These are phyloP conservation scores for Cyclocybe cylindracea DNA, from an alignment of 768 basidiomycete genomes.

Conservation along the genomic window DNA sequence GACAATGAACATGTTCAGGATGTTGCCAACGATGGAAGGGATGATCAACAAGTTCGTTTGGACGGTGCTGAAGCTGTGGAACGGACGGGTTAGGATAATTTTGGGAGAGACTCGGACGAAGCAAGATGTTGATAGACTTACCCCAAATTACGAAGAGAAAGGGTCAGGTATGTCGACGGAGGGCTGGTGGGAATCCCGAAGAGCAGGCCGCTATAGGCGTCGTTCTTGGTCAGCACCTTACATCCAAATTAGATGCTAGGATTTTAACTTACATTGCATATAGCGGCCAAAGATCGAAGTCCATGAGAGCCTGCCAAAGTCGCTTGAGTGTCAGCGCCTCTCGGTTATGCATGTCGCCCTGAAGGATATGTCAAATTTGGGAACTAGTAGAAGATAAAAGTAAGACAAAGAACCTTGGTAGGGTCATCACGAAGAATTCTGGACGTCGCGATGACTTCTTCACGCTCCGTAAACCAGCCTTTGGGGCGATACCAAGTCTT, in stretches of 20 bases:
- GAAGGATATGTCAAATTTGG: too few species aligned
- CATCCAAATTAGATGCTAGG: neutral
- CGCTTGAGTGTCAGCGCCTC: slow-evolving; percentile 51
- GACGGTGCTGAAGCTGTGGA: slow-evolving; percentile 61
- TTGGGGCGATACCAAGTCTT: slow-evolving; percentile 58
- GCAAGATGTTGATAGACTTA: slow-evolving; percentile 37
- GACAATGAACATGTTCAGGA: slow-evolving; percentile 52
- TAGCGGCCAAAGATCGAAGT: slow-evolving; percentile 67
- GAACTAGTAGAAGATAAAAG: too few species aligned
- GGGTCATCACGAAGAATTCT: slow-evolving; percentile 66
- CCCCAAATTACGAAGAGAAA: slow-evolving; percentile 60
- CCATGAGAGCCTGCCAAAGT: slow-evolving; percentile 51
- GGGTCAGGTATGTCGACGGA: slow-evolving; percentile 63
- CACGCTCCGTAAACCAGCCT: slow-evolving; percentile 64
- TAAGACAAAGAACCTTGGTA: slow-evolving; percentile 39
- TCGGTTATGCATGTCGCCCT: slow-evolving; percentile 65
- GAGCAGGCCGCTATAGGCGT: slow-evolving; percentile 25
- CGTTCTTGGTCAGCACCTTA: too few species aligned
- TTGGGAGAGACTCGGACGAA: neutral
- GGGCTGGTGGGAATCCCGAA: slow-evolving; percentile 54
- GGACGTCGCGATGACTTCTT: neutral
- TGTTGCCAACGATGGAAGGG: slow-evolving; percentile 54
- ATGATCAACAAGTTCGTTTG: slow-evolving; percentile 64
- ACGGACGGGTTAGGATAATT: slow-evolving; percentile 48
- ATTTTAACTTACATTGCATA: slow-evolving; percentile 47